A percentile compares a stretch with the other conserved stretches of the same genome.
phyloP scores from a whole-genome alignment of 148 eudicot genomes.

The Chenopodium quinoa region DNA sequence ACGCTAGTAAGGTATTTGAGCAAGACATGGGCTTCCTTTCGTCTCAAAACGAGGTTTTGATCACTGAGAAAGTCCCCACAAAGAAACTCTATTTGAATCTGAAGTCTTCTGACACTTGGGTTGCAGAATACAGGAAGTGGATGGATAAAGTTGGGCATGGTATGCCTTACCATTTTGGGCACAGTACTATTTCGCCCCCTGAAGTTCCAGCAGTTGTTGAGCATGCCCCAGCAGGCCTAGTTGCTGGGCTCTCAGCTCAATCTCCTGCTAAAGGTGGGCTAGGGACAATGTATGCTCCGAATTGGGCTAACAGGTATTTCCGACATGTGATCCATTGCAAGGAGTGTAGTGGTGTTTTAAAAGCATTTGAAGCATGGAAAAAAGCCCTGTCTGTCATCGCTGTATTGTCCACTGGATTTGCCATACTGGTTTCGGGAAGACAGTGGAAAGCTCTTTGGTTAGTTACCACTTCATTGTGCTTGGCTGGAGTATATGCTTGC shows the following conservation, averaged over 20 bases:
- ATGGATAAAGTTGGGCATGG: slow-evolving; percentile 99
- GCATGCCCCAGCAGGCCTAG: slow-evolving; percentile 91
- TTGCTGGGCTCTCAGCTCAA: slow-evolving; percentile 77
- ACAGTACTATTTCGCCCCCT: slow-evolving; percentile 66
- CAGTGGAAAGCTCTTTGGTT: slow-evolving; percentile 80
- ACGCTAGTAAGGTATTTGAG: slow-evolving; percentile 89
- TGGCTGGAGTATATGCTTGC: slow-evolving; percentile 68
- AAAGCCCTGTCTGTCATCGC: slow-evolving; percentile 53
- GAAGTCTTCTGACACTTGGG: slow-evolving; percentile 93
- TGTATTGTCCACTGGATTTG: slow-evolving; percentile 54
- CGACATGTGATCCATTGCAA: slow-evolving; percentile 90
- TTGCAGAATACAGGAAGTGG: slow-evolving; percentile 94
- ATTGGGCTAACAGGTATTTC: slow-evolving; percentile 70
- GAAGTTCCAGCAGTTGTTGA: slow-evolving; percentile 77
- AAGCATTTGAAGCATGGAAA: slow-evolving; percentile 66
- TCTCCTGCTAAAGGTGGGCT: slow-evolving; percentile 87
- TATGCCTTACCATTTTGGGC: slow-evolving; percentile 98
- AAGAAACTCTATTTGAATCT: slow-evolving; percentile 69
- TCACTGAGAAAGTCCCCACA: slow-evolving; percentile 78
- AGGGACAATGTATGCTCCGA: slow-evolving; percentile 72
- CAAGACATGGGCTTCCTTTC: slow-evolving; percentile 99
- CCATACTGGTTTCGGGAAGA: slow-evolving; percentile 61
- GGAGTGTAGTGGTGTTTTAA: slow-evolving; percentile 60
- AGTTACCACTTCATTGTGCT: slow-evolving; percentile 49
- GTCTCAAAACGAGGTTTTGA: slow-evolving; percentile 78